Evolutionary conservation across 75 land plant genomes (phyloP).

Genomic region (Sequoia sempervirens): DNA sequence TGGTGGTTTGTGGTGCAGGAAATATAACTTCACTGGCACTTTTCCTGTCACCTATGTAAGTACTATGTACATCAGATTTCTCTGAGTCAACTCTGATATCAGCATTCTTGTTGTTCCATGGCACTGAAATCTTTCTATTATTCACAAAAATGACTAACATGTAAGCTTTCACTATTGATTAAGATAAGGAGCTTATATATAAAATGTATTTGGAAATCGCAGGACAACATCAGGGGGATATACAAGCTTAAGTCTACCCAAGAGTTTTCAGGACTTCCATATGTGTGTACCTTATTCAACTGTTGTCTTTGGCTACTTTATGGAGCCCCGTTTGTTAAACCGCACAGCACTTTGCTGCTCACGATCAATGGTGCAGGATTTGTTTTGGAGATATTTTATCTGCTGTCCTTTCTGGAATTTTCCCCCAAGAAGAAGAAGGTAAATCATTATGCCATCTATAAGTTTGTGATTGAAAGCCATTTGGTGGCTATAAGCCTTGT

Average conservation of each 20-base stretch:
- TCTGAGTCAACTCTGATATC: no score
- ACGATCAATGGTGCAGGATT: conserved; percentile 51
- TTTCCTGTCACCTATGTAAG: conserved; percentile 1
- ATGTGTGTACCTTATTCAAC: conserved; percentile 53
- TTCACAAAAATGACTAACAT: not conserved
- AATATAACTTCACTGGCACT: not conserved
- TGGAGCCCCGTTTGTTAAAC: conserved; percentile 43
- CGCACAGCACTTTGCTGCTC: conserved; percentile 43
- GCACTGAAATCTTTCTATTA: not conserved
- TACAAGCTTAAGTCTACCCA: conserved; percentile 44
- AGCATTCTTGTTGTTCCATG: no score
- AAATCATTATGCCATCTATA: not conserved
- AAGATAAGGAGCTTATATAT: not conserved
- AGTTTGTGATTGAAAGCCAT: no score
- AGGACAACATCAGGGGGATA: conserved; percentile 59
- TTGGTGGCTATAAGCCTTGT: no score
- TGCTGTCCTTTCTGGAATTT: conserved; percentile 33
- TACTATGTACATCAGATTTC: not conserved
- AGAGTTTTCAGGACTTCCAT: conserved; percentile 51
- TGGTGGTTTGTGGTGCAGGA: not conserved
- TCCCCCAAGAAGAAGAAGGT: not conserved
- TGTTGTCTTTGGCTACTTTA: conserved; percentile 60
- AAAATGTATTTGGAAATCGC: not conserved
- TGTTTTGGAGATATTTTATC: conserved; percentile 35
- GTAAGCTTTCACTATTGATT: not conserved